Evolutionary conservation across 768 basidiomycete species (phyloP).

Genomic region (Russula olivacea): DNA sequence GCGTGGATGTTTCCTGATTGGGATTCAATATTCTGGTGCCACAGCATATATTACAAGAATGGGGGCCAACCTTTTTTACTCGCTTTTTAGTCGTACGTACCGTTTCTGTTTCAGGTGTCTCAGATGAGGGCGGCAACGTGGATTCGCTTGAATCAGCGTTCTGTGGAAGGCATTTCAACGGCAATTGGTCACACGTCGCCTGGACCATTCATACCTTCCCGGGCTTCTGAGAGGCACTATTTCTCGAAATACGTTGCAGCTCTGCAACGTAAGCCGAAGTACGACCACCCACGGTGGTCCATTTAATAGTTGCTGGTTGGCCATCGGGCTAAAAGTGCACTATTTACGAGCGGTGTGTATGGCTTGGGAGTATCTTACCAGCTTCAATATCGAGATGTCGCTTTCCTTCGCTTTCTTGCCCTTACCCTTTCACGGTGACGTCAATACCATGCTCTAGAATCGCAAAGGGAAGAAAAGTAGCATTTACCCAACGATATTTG

Average conservation of each 20-base stretch:
- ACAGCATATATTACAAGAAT: not conserved
- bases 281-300: constrained; percentile 69
- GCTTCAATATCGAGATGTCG: constrained; percentile 32
- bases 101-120: constrained; percentile 23
- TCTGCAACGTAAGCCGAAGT: constrained; percentile 69
- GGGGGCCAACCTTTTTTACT: constrained; percentile 21
- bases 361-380: constrained; percentile 35
- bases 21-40: not conserved
- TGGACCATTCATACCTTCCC: not conserved
- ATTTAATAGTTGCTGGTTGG: constrained; percentile 63
- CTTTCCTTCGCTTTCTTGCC: constrained; percentile 45
- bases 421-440: constrained; percentile 41
- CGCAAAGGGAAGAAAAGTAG: not conserved
- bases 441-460: not conserved
- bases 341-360: not conserved
- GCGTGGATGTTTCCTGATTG: not conserved
- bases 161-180: not conserved
- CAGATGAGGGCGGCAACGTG: constrained; percentile 23
- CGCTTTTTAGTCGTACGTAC: constrained; percentile 21
- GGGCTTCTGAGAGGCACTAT: not conserved
- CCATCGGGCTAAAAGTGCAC: constrained; percentile 50
- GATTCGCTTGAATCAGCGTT: constrained; percentile 26
- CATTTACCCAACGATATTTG: constrained; percentile 59
- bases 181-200: not conserved
- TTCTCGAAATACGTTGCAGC: constrained; percentile 41